phyloP scores from a whole-genome alignment of 2,329 filamentous ascomycete species.

The Aspergillus fumigatus region DNA sequence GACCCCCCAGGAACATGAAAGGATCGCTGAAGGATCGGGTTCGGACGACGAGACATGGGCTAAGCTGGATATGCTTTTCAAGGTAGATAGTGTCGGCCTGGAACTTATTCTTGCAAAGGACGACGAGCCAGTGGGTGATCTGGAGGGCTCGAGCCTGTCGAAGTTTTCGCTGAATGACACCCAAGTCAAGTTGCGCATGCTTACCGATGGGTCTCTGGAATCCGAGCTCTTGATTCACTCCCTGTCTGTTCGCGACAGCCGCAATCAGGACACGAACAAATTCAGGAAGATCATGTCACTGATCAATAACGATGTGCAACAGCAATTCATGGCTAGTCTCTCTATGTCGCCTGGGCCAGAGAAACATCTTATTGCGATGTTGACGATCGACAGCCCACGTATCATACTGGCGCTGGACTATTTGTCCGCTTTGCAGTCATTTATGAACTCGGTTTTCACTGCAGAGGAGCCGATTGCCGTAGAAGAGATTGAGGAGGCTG shows the following conservation, averaged over 20 bases:
- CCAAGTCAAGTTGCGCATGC: conserved; percentile 83
- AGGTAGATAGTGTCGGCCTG: conserved; percentile 78
- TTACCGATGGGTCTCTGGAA: conserved; percentile 86
- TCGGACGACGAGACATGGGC: conserved; percentile 73
- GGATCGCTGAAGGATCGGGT: conserved; percentile 67
- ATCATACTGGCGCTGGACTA: conserved; percentile 97
- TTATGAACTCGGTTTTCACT: conserved; percentile 65
- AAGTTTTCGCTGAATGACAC: conserved; percentile 94
- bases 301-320: conserved; percentile 83
- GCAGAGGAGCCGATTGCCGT: conserved; percentile 45
- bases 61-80: conserved; percentile 87
- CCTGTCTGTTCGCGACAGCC: conserved; percentile 90
- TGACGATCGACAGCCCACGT: conserved; percentile 89
- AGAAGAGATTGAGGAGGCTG: conserved; percentile 31
- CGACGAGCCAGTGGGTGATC: conserved; percentile 69
- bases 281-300: conserved; percentile 98
- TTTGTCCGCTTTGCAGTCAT: conserved; percentile 81
- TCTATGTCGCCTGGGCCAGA: conserved; percentile 85
- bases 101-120: conserved; percentile 78
- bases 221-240: conserved; percentile 90
- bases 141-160: conserved; percentile 77
- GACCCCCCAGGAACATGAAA: conserved; percentile 45
- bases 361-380: conserved; percentile 77
- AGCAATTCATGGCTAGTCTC: conserved; percentile 97
- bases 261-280: conserved; percentile 85